Evolutionary conservation across 106 monocot species (phyloP), one percentile per base, ranked within the genome.

Genomic region (Narthecium ossifragum): DNA sequence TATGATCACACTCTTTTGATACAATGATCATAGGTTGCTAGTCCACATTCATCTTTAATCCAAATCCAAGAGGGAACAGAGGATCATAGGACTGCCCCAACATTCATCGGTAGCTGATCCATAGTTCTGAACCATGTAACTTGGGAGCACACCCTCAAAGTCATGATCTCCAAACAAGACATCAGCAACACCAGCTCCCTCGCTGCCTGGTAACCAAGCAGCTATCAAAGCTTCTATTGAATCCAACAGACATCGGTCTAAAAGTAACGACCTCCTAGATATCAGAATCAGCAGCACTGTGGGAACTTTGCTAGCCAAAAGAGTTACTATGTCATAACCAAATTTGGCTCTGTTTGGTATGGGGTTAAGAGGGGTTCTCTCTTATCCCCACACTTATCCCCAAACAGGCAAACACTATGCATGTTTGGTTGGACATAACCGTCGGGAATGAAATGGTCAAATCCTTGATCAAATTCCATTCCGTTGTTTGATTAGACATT

Each of bases 191-290:
- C 92, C 92, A n/a, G 55, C 58, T 51, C 78, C 92, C 40, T 88
- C 92, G 32, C 51, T 92, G 22, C 92, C 92, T 11, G 92, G 92
- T 22, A 92, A 46, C 92, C 92, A 92, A 34, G 84, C 92, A 56
- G 78, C 92, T 54, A 92, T 78, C 34, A 88, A 10, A 24, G 69
- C 87, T n/a, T 92, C 87, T 6, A 81, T 57, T 20, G 69, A 64
- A 2, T 88, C 73, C 69, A 84, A 14, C 54, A 88, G 14, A 13
- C 79, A 40, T 13, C 71, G 62, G 23, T 84, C 76, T 43, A 93
- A 22, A 26, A 69, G 43, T 45, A 93, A 57, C 8, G 88, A 84
- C 68, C 93, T 84, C 32, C 93, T 88, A 12, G 93, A 93, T 56
- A 88, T 67, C 36, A 77, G 27, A 39, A 93, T 68, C 18, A 73